Evolutionary conservation across 1,284 basidiomycete species (phyloP).

Genomic region (Omphalotus olearius): DNA sequence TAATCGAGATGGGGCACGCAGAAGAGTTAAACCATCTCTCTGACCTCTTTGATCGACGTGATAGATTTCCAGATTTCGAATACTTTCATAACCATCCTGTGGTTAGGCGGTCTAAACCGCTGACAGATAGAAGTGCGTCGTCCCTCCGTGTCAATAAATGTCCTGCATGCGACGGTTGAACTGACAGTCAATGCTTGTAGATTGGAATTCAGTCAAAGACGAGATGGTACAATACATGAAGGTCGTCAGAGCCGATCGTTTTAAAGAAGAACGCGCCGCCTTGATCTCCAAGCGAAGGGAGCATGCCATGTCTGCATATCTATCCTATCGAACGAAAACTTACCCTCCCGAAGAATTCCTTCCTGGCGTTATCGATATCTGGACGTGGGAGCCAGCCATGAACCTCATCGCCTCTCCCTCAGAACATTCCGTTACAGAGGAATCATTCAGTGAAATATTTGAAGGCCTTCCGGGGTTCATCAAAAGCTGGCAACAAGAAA

Average conservation of each 20-base stretch:
- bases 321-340: slow-evolving; percentile 18
- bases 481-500: slow-evolving; percentile 13
- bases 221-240: slow-evolving; percentile 1
- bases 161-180: background rate
- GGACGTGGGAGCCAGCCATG: slow-evolving; percentile 18
- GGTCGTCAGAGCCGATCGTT: slow-evolving; percentile 13
- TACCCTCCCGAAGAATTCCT: slow-evolving; percentile 17
- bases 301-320: slow-evolving; percentile 20
- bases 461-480: slow-evolving; percentile 11
- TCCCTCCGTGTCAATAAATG: background rate
- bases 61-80: background rate
- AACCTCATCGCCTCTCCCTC: slow-evolving; percentile 16
- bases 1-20: slow-evolving; percentile 10
- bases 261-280: slow-evolving; percentile 16
- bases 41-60: background rate
- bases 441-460: slow-evolving; percentile 8
- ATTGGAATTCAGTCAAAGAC: slow-evolving; percentile 7
- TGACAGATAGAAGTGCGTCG: slow-evolving; percentile 8
- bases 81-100: slow-evolving; percentile 8
- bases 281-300: slow-evolving; percentile 20
- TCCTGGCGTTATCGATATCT: slow-evolving; percentile 26
- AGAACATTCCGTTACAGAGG: background rate
- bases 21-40: slow-evolving; percentile 3
- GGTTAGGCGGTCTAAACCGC: slow-evolving; percentile 7
- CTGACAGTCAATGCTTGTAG: background rate